Conservation (phyloP, 202 grass and related monocot genomes). For the Saccharum hybrid region DNA sequence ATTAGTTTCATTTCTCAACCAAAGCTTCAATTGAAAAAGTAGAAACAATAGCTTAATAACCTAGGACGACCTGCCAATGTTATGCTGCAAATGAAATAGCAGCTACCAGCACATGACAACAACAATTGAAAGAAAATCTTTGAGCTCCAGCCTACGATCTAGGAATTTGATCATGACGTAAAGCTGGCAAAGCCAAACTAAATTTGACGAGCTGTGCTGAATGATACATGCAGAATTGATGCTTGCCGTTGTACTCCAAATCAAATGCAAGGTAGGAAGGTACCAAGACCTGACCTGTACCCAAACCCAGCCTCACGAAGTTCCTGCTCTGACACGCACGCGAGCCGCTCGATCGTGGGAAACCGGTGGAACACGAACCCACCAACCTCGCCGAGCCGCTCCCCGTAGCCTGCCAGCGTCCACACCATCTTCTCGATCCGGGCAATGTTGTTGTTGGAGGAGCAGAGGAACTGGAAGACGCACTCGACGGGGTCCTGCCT, state of each 20-base stretch:
- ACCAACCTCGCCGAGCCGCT: constrained; percentile 68
- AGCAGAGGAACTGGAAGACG: constrained; percentile 95
- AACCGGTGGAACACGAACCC: constrained; percentile 82
- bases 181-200: not conserved
- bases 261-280: constrained; percentile 7
- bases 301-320: constrained; percentile 85
- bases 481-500: constrained; percentile 91
- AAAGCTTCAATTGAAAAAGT: not conserved
- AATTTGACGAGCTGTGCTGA: not conserved
- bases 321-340: constrained; percentile 69
- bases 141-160: not conserved
- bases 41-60: not conserved
- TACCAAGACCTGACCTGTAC: constrained; percentile 68
- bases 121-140: constrained; percentile 7
- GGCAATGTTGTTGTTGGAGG: constrained; percentile 95
- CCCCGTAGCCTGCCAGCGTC: constrained; percentile 64
- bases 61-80: not conserved
- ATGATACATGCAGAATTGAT: constrained; percentile 1
- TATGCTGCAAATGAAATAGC: not conserved
- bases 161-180: not conserved
- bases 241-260: not conserved
- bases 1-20: constrained; percentile 18
- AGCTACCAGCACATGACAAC: not conserved
- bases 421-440: constrained; percentile 97
- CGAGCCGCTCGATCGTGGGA: constrained; percentile 69